A percentile compares a stretch with the other conserved stretches of the same genome.
Conservation (phyloP, 2,329 filamentous ascomycete species). For the Colletotrichum lupini region DNA sequence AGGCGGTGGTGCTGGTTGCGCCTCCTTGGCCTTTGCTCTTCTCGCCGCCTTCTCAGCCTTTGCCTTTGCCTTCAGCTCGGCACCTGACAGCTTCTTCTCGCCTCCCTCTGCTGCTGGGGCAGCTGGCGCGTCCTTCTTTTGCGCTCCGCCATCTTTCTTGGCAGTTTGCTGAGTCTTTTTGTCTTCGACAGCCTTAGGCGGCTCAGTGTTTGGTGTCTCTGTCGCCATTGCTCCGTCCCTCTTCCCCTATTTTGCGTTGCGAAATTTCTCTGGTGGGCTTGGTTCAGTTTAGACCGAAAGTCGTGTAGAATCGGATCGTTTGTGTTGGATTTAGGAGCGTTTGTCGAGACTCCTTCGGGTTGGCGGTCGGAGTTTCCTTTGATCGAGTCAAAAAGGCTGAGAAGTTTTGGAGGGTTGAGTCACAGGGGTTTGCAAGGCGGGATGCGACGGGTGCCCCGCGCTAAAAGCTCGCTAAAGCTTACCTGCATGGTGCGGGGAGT, state of each 20-base stretch:
- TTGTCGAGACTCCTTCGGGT: not conserved
- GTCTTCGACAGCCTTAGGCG: conserved; percentile 16
- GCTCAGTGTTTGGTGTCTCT: conserved; percentile 26
- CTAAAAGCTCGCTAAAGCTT: conserved; percentile 37
- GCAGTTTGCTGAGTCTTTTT: conserved; percentile 24
- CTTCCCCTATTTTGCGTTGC: not conserved
- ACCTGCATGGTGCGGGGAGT: conserved; percentile 34
- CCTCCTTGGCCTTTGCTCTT: conserved; percentile 76
- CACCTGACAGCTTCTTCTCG: conserved; percentile 73
- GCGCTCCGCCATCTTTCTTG: conserved; percentile 23
- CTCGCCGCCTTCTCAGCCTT: conserved; percentile 93
- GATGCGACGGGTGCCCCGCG: conserved; percentile 34
- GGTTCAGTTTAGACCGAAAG: not conserved
- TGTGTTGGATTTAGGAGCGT: not conserved
- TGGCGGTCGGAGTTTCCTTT: not conserved
- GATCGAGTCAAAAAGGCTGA: conserved; percentile 16
- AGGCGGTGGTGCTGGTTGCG: conserved; percentile 55
- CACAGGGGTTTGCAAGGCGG: conserved; percentile 36
- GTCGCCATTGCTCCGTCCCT: conserved; percentile 24
- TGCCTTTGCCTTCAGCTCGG: conserved; percentile 87
- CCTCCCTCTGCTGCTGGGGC: conserved; percentile 36
- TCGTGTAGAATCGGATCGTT: not conserved
- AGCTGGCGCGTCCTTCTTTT: conserved; percentile 15
- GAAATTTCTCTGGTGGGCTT: not conserved
- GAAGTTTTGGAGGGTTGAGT: conserved; percentile 37